Evolutionary conservation across 1,284 basidiomycete species (phyloP), one percentile per base, ranked within the genome.

Genomic region (Trichosporon inkin): DNA sequence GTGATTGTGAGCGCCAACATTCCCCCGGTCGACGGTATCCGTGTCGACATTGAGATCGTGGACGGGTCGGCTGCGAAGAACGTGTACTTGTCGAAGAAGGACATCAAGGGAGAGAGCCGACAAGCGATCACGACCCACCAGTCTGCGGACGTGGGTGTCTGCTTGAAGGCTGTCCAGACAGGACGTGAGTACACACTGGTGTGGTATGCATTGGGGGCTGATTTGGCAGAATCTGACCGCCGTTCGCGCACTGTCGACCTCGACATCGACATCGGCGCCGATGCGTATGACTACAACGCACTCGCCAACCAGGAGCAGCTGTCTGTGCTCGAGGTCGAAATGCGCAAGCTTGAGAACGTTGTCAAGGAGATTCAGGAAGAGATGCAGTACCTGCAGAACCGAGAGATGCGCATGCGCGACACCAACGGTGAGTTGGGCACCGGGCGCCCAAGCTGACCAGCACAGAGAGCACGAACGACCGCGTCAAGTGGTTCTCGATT

Each of bases 271-370:
- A 95, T 99, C 77, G 95, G 95, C 51, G 94, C 95, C 17, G 95
- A 99, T 71, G 96, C 96, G 0, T 88, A 98, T 40, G 96, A 99
- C 79, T 99, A 99, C 84, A 98, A 98, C 72, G 95, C 95, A 19
- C 99, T 99, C 74, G 95, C 96, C 6, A 98, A 97, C 80, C 94
- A 97, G 77, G 95, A 99, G 78, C 94, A 91, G 0, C 82, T 99
- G 0, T 97, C 92, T 1, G 90, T 90, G 0, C 84, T 99, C 39
- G 96, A 99, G 79, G 94, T 92, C 0, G 95, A 99, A 78, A 96
- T 99, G 92, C 85, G 94, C 37, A 99, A 99, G 74, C 82, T 99
- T 10, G 95, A 99, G 77, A 92, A 90, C 0, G 80, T 97, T 6
- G 89, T 93, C 35, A 91, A 92, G 76, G 95, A 98, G 80, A 88